Evolutionary conservation across 2,329 filamentous ascomycete species (phyloP), one percentile per base, ranked within the genome.

Genomic region (Epichloe uncinata): DNA sequence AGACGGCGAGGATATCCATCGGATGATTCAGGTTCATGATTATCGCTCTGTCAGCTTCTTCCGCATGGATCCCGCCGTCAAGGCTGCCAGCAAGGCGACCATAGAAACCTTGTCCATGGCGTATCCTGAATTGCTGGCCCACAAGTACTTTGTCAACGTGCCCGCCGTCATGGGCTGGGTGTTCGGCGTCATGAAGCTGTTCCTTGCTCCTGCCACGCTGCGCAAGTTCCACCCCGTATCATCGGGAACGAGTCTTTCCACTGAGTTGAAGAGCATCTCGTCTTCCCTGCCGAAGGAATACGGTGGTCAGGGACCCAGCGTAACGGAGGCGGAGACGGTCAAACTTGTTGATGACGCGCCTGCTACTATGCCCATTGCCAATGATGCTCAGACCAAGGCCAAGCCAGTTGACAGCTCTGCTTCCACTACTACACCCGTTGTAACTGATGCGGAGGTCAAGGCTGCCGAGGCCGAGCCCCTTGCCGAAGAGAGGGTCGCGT

Each of bases 91-190:
- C 55, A 82, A 81, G 61, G 81, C 90, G 69, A 90, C 87, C 43
- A 94, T 96, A 64, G 77, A 85, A 54, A 75, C 85, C 47, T 88
- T 96, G 64, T 79, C 82, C 47, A 81, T 79, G 57, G 85, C 86
- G 57, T 96, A 96, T 69, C 90, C 91, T 0, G 91, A 96, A 71
- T 80, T 95, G 9, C 76, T 96, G 22, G 54, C 61, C 7, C 73
- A 91, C 70, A 96, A 96, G 73, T 96, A 90, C 75, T 96, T 96
- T 63, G 85, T 96, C 69, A 96, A 96, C 61, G 87, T 96, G 5
- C 91, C 91, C 0, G 69, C 82, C 50, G 74, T 96, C 60, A 96
- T 96, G 90, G 86, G 87, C 50, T 96, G 90, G 75, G 78, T 89
- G 63, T 89, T 85, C 64, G 72, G 73, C 18, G 75, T 83, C 49